Evolutionary conservation across 129 eudicot genomes (phyloP).

Genomic region (Flaveria ramosissima): DNA sequence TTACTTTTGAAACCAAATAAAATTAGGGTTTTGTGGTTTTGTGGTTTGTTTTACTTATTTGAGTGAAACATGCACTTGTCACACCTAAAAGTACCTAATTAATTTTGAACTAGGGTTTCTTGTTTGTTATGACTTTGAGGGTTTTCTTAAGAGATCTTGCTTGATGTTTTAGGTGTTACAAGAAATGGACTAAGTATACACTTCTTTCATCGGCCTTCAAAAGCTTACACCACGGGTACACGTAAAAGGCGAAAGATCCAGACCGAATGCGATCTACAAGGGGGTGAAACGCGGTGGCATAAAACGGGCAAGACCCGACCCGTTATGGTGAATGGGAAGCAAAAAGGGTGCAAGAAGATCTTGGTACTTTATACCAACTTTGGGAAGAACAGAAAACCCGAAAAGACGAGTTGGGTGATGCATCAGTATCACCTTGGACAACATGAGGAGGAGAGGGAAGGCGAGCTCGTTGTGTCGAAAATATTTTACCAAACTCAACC

Average conservation of each 20-base stretch:
- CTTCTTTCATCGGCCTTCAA: slow-evolving; percentile 74
- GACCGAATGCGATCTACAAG: slow-evolving; percentile 45
- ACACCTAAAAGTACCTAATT: slow-evolving; percentile 5
- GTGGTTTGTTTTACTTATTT: slow-evolving; percentile 4
- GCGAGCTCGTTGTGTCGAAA: slow-evolving; percentile 70
- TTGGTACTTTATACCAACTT: slow-evolving; percentile 75
- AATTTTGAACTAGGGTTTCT: not conserved
- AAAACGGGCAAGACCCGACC: slow-evolving; percentile 78
- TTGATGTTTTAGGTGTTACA: slow-evolving; percentile 47
- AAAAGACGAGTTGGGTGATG: slow-evolving; percentile 82
- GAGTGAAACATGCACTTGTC: not conserved
- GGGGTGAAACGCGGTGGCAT: slow-evolving; percentile 76
- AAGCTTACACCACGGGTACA: slow-evolving; percentile 76
- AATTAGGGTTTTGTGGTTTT: slow-evolving; percentile 9
- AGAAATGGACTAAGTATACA: slow-evolving; percentile 64
- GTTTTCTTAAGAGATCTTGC: not conserved
- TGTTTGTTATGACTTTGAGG: slow-evolving; percentile 2
- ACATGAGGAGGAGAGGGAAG: slow-evolving; percentile 71
- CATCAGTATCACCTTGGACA: slow-evolving; percentile 80
- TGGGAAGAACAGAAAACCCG: slow-evolving; percentile 64
- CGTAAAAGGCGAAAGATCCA: slow-evolving; percentile 70
- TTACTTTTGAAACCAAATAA: not conserved
- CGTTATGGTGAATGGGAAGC: slow-evolving; percentile 40
- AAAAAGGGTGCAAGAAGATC: slow-evolving; percentile 69
- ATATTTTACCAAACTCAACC: slow-evolving; percentile 81